Base-by-base conservation (phyloP, 805 yeast species). In the Isabelozyma rhagii region DNA sequence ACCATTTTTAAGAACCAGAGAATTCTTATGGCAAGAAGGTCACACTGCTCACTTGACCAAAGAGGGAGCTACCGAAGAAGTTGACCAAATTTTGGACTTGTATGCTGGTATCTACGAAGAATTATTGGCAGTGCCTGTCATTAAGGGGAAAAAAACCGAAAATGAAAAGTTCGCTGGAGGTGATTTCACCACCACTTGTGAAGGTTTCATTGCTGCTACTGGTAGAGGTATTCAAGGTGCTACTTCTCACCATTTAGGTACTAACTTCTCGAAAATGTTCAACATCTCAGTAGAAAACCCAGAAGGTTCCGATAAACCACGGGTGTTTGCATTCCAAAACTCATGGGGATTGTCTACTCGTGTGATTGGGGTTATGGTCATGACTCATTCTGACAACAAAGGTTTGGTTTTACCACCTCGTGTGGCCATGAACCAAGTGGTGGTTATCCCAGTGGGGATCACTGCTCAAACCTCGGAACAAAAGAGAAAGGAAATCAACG, bases 151-250 rank as follows among this genome's bases (percentile, higher is more conserved):
- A 61, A 94, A 94, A 79, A 93, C 99, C 51, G 97, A 89, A 68
- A 92, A 93, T 76, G 99, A 94, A 78, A 92, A 90, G 77, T 94
- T 94, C 62, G 99, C 99, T 41, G 99, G 99, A 69, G 97, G 97
- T 68, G 83, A 82, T 59, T 94, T 83, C 79, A 93, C 98, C 55
- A 90, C 97, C 49, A 92, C 99, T 43, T 85, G 85, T 59, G 99
- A 94, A 75, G 98, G 98, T 58, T 94, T 88, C 68, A 90, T 94
- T 61, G 96, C 97, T 59, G 89, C 97, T 54, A 94, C 98, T 49
- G 99, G 99, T 62, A 89, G 99, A 79, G 99, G 98, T 80, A 94
- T 94, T 61, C 99, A 94, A 77, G 99, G 98, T 73, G 99, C 93
- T 53, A 94, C 99, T 38, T 91, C 97, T 39, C 99, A 94, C 77